phyloP scores from a whole-genome alignment of 1,139 yeast species.

The Blastobotrys elegans region DNA sequence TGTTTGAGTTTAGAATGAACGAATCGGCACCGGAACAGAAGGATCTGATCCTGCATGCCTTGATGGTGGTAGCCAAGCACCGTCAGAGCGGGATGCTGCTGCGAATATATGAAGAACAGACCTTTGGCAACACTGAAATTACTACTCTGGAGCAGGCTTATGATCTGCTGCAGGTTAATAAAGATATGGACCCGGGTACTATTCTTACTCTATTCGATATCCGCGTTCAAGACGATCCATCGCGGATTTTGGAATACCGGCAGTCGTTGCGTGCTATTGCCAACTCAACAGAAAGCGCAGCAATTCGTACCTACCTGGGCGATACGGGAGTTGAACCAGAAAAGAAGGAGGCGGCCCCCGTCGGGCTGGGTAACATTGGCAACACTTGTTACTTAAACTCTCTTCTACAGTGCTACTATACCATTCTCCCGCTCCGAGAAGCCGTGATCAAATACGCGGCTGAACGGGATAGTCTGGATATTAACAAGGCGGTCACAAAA shows the following conservation, averaged over 20 bases:
- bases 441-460: conserved; percentile 52
- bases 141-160: conserved; percentile 48
- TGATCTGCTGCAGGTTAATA: conserved; percentile 36
- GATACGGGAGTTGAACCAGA: neutral
- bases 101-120: conserved; percentile 24
- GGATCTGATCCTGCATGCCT: conserved; percentile 39
- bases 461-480: conserved; percentile 23
- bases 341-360: conserved; percentile 52
- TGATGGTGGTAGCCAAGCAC: conserved; percentile 54
- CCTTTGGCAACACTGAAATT: conserved; percentile 12
- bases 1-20: conserved; percentile 45
- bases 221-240: conserved; percentile 30
- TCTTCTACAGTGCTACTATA: conserved; percentile 80
- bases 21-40: conserved; percentile 39
- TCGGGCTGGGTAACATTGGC: conserved; percentile 89
- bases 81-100: conserved; percentile 44
- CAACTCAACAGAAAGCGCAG: neutral
- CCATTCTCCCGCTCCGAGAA: conserved; percentile 74
- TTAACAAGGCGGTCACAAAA: conserved; percentile 38
- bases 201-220: conserved; percentile 31
- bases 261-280: conserved; percentile 32
- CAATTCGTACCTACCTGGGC: conserved; percentile 1
- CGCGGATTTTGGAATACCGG: conserved; percentile 30
- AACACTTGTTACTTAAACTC: conserved; percentile 94
- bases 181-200: conserved; percentile 27